Evolutionary conservation across 2,329 filamentous ascomycete genomes (phyloP), one percentile per base, ranked within the genome.

Genomic region (Diplodia seriata): DNA sequence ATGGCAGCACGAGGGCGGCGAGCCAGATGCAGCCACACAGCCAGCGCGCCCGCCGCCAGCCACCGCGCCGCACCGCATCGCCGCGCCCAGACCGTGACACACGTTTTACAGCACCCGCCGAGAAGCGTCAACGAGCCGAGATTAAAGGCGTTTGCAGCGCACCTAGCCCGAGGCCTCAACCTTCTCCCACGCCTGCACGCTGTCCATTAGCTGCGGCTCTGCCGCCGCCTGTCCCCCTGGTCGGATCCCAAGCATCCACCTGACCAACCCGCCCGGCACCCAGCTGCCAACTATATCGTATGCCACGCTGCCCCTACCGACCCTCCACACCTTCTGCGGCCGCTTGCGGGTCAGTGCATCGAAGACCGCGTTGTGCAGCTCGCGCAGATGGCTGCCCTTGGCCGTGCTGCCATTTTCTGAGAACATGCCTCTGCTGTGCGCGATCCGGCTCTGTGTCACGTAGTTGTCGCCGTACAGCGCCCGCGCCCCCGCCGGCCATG

Each of bases 161-260:
- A 12, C 43, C 56, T 57, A 62, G 57, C 66, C 56, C 50, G 49
- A 63, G 40, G 56, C 68, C 38, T 82, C 81, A 29, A 84, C 72
- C 72, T 79, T 81, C 72, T 83, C 82, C 82, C 81, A 79, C 51
- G 75, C 82, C 67, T 81, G 80, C 69, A 82, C 76, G 70, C 80
- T 82, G 67, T 81, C 80, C 69, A 80, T 77, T 67, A 82, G 78
- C 72, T 74, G 79, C 40, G 72, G 77, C 72, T 71, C 79, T 18
- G 40, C 61, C 67, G 47, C 79, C 71, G 53, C 73, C 15, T 71
- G 71, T 64, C 77, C 74, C 14, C 77, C 74, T 53, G 73, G 73
- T 18, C 90, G 87, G 68, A 94, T 86, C 12, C 93, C 93, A 87
- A 98, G 90, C 91, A 98, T 97, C 91, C 92, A 95, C 1, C 89